Evolutionary conservation across 192 early-diverging fungal species (phyloP).

Genomic region (Coemansia sp.): DNA sequence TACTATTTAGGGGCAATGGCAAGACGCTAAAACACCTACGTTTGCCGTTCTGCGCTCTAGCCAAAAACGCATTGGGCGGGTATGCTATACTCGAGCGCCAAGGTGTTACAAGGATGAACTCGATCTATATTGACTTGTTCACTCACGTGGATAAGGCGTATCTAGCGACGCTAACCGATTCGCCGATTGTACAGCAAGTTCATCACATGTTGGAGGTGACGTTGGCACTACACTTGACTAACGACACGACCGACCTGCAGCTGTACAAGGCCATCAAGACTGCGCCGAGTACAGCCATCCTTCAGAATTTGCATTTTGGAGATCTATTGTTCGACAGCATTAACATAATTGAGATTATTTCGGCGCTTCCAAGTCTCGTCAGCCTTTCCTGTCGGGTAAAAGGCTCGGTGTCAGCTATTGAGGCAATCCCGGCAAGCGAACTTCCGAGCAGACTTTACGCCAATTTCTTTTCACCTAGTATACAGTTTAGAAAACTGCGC

Average conservation of each 20-base stretch:
- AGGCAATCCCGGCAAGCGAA: too few relatives aligned
- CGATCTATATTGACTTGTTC: not conserved
- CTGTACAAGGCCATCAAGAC: not conserved
- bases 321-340: not conserved
- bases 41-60: not conserved
- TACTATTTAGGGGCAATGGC: not conserved
- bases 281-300: not conserved
- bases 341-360: not conserved
- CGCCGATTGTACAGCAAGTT: not conserved
- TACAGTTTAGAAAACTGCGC: not conserved
- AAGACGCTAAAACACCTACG: not conserved
- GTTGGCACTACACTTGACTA: not conserved
- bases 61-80: not conserved
- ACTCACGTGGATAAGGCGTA: not conserved
- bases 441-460: not conserved
- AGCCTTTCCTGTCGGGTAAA: not conserved
- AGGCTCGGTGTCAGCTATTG: not conserved
- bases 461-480: not conserved
- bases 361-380: not conserved
- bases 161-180: too few relatives aligned
- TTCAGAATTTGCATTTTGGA: not conserved
- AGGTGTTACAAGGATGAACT: not conserved
- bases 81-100: not conserved
- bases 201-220: not conserved
- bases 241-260: too few relatives aligned